Base-by-base conservation (phyloP, 441 rosid species). In the Corymbia citriodora region DNA sequence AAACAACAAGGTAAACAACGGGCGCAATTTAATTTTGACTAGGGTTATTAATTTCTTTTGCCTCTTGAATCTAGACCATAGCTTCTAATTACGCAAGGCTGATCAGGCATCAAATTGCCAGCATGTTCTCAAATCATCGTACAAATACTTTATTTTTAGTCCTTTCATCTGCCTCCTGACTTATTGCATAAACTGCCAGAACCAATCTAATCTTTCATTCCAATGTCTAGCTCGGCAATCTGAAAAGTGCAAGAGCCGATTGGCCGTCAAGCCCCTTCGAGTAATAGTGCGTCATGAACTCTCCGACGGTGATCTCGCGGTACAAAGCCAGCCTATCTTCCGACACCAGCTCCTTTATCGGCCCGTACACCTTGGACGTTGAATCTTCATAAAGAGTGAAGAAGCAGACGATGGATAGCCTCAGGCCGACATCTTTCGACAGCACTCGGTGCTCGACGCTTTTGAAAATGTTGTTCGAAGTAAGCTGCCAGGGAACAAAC, bases 361-460 rank as follows among this genome's bases (percentile, higher is more conserved):
- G 93, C 33, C 92, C 89, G 27, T 90, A 90, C 15, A 87, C 3
- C 79, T 88, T 87, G 17, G 90, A 54, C 8, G 74, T 53, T 11
- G 81, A 88, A 48, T 90, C 89, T 9, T 87, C 87, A 40, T 89
- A 89, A 31, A 89, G 91, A 21, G 91, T 83, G 59, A 92, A 90
- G 89, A 91, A 91, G 70, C 88, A 72, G 21, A 59, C 50, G 15
- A 90, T 63, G 10, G 93, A 93, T 54, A 92, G 63, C 81, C 93
- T 90, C 13, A 92, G 89, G 9, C 88, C 68, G 10, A 27, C 88
- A n/a, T 87, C 70, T 49, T 83, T 90, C 15, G 93, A 45, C 15
- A 89, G 53, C 15, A 93, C 93, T 52, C 93, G 91, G 61, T 93
- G 92, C 55, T 63, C 83, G 27, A 57, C 45, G 90, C 94, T 92